phyloP scores from a whole-genome alignment of 495 filamentous ascomycete species.

The Talaromyces proteolyticus region DNA sequence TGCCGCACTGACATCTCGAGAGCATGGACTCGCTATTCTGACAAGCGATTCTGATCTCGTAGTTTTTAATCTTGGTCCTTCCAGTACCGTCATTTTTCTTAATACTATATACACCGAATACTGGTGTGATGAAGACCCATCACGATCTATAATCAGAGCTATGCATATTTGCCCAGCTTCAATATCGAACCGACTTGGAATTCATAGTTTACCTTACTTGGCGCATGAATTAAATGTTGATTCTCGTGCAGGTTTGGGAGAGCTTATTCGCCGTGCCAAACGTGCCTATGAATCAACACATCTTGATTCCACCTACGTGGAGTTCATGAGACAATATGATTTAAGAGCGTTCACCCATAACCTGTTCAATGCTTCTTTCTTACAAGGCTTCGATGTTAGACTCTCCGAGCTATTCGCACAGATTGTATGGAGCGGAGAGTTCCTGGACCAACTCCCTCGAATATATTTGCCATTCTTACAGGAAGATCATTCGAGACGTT shows the following conservation, averaged over 20 bases:
- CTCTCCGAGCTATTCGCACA: conserved; percentile 32
- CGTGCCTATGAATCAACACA: conserved; percentile 4
- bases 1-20: conserved; percentile 44
- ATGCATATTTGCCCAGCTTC: conserved; percentile 24
- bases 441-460: conserved; percentile 13
- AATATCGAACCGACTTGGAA: conserved; percentile 32
- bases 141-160: conserved; percentile 22
- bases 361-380: neutral
- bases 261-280: conserved; percentile 27
- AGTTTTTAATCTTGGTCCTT: conserved; percentile 54
- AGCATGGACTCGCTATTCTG: conserved; percentile 45
- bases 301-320: conserved; percentile 18
- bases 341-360: conserved; percentile 5
- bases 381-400: conserved; percentile 22
- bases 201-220: conserved; percentile 23
- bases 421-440: conserved; percentile 13
- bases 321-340: conserved; percentile 40
- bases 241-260: conserved; percentile 17
- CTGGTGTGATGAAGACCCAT: conserved; percentile 11
- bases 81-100: conserved; percentile 55
- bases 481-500: conserved; percentile 52
- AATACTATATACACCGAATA: conserved; percentile 32
- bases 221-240: conserved; percentile 26
- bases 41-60: conserved; percentile 75
- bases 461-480: conserved; percentile 55